Evolutionary conservation across 306 rosid species (phyloP), one percentile per base, ranked within the genome.

Genomic region (Datisca glomerata): DNA sequence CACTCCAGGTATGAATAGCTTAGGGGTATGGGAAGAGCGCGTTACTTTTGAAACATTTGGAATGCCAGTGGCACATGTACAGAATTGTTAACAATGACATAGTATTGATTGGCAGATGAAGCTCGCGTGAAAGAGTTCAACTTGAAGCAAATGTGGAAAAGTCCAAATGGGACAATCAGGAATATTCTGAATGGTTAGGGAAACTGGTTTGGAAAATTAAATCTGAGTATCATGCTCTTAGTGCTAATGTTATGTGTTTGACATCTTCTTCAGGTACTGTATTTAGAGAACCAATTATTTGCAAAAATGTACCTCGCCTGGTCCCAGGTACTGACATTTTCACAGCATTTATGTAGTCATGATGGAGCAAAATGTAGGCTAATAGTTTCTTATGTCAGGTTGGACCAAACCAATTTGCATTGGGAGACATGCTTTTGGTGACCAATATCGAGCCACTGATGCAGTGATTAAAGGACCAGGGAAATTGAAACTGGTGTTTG

Each of bases 351-450:
- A 8, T 4, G 15, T 33, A 29, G 23, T 27, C 23, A n/a, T 7
- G 18, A 27, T 51, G 55, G 36, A 43, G 24, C 44, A 14, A 39
- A 16, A 20, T 11, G 22, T 16, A 68, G n/a, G 53, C 67, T 37
- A 53, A 58, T 50, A 38, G 3, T 21, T 31, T 18, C 19, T 12
- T 18, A 29, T 70, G 12, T 45, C 57, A 89, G 98, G 98, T 41
- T 89, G 98, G 98, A 84, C 81, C 7, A 84, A 78, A 74, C 63
- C 93, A 24, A 89, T 89, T 51, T 89, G 98, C 63, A 84, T 89
- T 24, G 98, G 98, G 64, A 80, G 98, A 53, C 98, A 89, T 73
- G 98, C 98, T 39, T 89, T 89, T 55, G 98, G 98, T 29, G 98
- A 89, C 50, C 98, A 89, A 71, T 89, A 89, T 44, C 56, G 76